Conservation (phyloP, 345 rosid species). For the Citrus trifoliata region DNA sequence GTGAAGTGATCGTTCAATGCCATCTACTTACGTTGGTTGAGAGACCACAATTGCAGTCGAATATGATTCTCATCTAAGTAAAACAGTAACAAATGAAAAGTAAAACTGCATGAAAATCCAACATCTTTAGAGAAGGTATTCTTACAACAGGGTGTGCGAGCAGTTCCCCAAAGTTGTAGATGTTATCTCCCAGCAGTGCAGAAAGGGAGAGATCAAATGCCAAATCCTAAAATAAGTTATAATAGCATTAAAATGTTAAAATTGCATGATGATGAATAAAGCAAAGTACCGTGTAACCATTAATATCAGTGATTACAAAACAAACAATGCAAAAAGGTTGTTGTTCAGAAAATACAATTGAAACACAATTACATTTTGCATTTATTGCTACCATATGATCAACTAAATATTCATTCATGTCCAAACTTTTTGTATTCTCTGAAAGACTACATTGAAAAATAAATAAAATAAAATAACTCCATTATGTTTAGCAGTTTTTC, state of each 20-base stretch:
- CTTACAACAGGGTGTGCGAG: constrained; percentile 99
- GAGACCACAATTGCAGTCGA: background rate
- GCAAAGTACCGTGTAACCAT: background rate
- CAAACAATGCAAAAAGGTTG: background rate
- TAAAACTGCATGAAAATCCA: background rate
- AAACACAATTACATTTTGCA: background rate
- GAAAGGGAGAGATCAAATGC: constrained; percentile 97
- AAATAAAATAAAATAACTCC: background rate
- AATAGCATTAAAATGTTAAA: constrained; percentile 5
- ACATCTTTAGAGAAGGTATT: background rate
- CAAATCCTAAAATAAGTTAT: constrained; percentile 68
- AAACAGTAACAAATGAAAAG: background rate
- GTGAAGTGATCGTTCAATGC: background rate
- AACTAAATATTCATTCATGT: background rate
- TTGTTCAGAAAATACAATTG: background rate
- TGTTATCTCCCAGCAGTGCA: constrained; percentile 96
- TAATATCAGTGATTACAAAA: background rate
- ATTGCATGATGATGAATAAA: constrained; percentile 4
- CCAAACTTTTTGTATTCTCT: background rate
- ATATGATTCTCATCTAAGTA: background rate
- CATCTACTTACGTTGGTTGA: background rate
- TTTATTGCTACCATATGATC: background rate
- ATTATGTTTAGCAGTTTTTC: background rate
- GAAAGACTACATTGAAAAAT: background rate
- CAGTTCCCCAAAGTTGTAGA: constrained; percentile 97